Evolutionary conservation across 768 basidiomycete species (phyloP).

Genomic region (Kondoa malvinella): DNA sequence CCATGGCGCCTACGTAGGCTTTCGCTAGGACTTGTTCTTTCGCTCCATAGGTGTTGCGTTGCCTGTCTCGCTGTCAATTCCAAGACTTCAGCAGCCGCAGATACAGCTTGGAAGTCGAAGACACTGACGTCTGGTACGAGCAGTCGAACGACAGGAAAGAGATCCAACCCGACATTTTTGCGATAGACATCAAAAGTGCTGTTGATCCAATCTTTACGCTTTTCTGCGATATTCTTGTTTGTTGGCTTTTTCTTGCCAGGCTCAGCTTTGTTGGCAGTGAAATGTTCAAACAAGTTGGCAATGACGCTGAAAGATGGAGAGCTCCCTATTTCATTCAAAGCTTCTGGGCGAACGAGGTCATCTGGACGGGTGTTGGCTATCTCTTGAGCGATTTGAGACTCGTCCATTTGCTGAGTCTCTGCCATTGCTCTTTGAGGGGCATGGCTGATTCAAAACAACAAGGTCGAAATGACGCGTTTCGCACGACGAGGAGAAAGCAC

Average conservation of each 20-base stretch:
- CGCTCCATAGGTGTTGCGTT: constrained; percentile 76
- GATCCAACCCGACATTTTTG: constrained; percentile 61
- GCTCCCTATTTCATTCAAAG: not conserved
- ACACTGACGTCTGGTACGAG: constrained; percentile 65
- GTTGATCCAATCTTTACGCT: not conserved
- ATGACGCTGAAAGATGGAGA: not conserved
- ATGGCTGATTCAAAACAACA: not conserved
- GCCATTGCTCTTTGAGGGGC: no score
- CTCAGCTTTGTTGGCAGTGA: not conserved
- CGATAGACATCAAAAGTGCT: constrained; percentile 43
- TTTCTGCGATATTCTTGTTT: not conserved
- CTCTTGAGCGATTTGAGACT: not conserved
- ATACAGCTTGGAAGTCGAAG: constrained; percentile 12
- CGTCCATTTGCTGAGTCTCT: not conserved
- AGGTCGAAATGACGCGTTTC: not conserved
- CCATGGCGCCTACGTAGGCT: constrained; percentile 75
- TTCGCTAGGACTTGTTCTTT: constrained; percentile 93
- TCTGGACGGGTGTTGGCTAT: not conserved
- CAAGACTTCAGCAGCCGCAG: not conserved
- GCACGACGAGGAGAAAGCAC: not conserved
- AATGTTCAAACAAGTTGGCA: not conserved
- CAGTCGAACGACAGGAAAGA: constrained; percentile 76
- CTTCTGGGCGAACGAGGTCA: not conserved
- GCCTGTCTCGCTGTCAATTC: constrained; percentile 62
- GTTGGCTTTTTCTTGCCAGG: not conserved